A percentile compares a stretch with the other conserved stretches of the same genome.
phyloP scores from a whole-genome alignment of 495 filamentous ascomycete species.

The Penicillium pancosmium region DNA sequence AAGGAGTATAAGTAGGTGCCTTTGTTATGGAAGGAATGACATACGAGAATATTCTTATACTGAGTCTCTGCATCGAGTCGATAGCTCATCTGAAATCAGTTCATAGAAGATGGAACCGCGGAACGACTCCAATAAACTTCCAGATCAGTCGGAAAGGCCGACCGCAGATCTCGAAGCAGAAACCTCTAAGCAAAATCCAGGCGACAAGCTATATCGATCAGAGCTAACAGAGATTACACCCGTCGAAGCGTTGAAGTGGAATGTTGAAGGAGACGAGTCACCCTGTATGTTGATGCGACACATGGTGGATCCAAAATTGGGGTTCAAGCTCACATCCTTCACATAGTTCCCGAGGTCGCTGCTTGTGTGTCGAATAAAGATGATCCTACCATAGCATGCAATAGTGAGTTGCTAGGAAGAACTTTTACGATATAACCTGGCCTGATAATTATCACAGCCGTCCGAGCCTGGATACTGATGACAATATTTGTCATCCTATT shows the following conservation, averaged over 20 bases:
- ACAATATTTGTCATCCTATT: constrained; percentile 32
- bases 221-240: constrained; percentile 25
- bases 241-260: constrained; percentile 32
- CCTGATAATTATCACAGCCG: constrained; percentile 17
- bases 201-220: constrained; percentile 8
- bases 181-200: constrained; percentile 3
- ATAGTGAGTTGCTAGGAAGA: constrained; percentile 16
- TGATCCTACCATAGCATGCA: constrained; percentile 28
- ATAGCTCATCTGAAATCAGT: neutral
- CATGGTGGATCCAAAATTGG: neutral
- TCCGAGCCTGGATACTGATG: constrained; percentile 30
- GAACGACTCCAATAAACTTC: constrained; percentile 5
- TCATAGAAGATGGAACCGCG: constrained; percentile 4
- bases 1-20: too few relatives aligned
- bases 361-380: constrained; percentile 35
- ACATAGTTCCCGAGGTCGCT: constrained; percentile 32
- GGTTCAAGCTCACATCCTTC: neutral
- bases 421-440: neutral
- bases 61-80: neutral
- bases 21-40: neutral
- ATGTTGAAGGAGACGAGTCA: constrained; percentile 32
- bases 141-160: constrained; percentile 1
- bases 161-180: constrained; percentile 14
- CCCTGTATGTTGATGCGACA: constrained; percentile 20
- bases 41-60: neutral